Conservation (phyloP, 768 basidiomycete genomes). For the Tephrocybe sp. region DNA sequence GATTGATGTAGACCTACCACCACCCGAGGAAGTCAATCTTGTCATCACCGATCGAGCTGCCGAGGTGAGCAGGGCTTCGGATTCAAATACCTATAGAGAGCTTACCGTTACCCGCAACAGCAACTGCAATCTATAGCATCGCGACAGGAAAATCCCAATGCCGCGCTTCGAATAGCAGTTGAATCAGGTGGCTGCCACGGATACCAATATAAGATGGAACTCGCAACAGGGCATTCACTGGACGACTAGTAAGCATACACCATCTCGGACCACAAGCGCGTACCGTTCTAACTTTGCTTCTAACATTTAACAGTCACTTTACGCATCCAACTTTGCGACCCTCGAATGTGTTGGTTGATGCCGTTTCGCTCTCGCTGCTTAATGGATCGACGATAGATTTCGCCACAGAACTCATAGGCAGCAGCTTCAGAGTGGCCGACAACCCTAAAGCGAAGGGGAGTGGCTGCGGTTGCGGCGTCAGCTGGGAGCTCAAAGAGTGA, state of each 20-base stretch:
- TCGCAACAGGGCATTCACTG: constrained; percentile 56
- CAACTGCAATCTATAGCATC: constrained; percentile 74
- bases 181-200: constrained; percentile 97
- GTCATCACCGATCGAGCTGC: constrained; percentile 74
- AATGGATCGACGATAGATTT: constrained; percentile 91
- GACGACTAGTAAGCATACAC: constrained; percentile 81
- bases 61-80: constrained; percentile 52
- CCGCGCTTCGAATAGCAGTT: constrained; percentile 80
- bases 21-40: constrained; percentile 52
- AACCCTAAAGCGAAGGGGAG: constrained; percentile 91
- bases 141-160: constrained; percentile 58
- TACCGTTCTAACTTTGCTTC: constrained; percentile 3
- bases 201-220: constrained; percentile 92
- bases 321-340: constrained; percentile 69
- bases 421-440: constrained; percentile 76
- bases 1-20: constrained; percentile 59
- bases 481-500: constrained; percentile 81
- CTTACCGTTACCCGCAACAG: constrained; percentile 36
- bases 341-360: constrained; percentile 81
- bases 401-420: constrained; percentile 93
- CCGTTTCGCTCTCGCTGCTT: constrained; percentile 78
- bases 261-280: not conserved
- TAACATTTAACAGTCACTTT: constrained; percentile 52
- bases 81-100: not conserved
- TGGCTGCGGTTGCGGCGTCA: constrained; percentile 94